These are phyloP conservation scores for Arthrinium phaeospermum DNA, from an alignment of 2,329 filamentous ascomycete species.

Conservation along the genomic window DNA sequence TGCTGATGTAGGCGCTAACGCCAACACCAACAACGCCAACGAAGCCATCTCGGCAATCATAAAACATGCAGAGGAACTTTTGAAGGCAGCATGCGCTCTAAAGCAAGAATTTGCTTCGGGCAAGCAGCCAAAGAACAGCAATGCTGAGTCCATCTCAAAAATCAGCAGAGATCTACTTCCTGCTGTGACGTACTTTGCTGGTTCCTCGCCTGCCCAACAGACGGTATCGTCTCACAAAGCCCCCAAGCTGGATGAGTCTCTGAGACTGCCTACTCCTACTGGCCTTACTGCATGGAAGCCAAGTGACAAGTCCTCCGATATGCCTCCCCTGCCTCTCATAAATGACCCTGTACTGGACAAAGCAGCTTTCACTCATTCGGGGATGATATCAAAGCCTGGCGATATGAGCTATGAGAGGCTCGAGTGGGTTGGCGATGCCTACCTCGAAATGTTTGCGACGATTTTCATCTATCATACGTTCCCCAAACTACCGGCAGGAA, in stretches of 20 bases:
- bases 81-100: constrained; percentile 44
- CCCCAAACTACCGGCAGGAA: constrained; percentile 66
- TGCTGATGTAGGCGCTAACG: background rate
- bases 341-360: constrained; percentile 63
- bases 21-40: background rate
- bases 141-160: constrained; percentile 27
- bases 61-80: constrained; percentile 45
- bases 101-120: constrained; percentile 37
- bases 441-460: constrained; percentile 78
- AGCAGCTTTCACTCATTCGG: constrained; percentile 72
- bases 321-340: constrained; percentile 68
- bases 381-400: constrained; percentile 43
- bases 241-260: constrained; percentile 29
- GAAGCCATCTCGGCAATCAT: constrained; percentile 39
- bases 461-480: constrained; percentile 79
- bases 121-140: constrained; percentile 21
- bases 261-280: constrained; percentile 32
- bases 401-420: constrained; percentile 76
- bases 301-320: constrained; percentile 50
- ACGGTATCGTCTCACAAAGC: constrained; percentile 29
- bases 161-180: constrained; percentile 33
- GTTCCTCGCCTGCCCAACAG: constrained; percentile 18
- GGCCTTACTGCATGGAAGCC: constrained; percentile 55
- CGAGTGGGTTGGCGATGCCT: constrained; percentile 89
- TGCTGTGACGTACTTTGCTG: constrained; percentile 28